Evolutionary conservation across 1,139 yeast species (phyloP).

Genomic region (Trichomonascaceae sp.): DNA sequence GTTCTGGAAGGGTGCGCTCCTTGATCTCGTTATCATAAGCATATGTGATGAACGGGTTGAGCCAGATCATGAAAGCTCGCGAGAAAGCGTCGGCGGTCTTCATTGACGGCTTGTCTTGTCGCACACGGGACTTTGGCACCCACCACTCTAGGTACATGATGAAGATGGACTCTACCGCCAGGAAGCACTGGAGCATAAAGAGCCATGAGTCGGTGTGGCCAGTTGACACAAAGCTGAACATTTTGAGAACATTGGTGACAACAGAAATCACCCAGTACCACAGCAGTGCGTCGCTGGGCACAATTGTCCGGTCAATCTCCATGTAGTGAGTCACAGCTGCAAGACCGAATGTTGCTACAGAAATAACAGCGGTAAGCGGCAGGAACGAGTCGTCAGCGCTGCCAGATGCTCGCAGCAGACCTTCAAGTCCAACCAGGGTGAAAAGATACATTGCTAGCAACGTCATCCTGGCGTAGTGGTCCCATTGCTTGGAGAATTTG

Average conservation of each 20-base stretch:
- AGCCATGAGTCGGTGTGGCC: constrained; percentile 1
- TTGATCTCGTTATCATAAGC: constrained; percentile 60
- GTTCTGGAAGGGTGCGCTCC: constrained; percentile 66
- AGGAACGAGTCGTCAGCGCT: no score
- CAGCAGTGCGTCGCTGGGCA: constrained; percentile 54
- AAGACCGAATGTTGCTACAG: no score
- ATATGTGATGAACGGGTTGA: constrained; percentile 67
- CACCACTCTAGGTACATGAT: constrained; percentile 4
- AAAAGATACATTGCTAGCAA: no score
- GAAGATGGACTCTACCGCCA: constrained; percentile 1
- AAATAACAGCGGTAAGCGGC: no score
- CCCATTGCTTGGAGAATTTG: no score
- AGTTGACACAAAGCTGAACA: constrained; percentile 18
- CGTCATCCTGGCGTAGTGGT: no score
- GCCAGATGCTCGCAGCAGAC: no score
- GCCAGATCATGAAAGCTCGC: constrained; percentile 69
- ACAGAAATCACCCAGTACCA: constrained; percentile 58
- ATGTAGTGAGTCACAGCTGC: no score
- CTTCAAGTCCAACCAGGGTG: no score
- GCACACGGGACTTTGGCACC: constrained; percentile 4
- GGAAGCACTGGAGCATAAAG: constrained; percentile 2
- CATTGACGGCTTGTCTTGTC: constrained; percentile 7
- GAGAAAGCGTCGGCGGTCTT: constrained; percentile 76
- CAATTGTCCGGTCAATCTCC: constrained; percentile 50
- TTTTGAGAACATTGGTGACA: constrained; percentile 32